These are phyloP conservation scores for Populus hybrid DNA, from an alignment of 441 rosid genomes.

Conservation along the genomic window DNA sequence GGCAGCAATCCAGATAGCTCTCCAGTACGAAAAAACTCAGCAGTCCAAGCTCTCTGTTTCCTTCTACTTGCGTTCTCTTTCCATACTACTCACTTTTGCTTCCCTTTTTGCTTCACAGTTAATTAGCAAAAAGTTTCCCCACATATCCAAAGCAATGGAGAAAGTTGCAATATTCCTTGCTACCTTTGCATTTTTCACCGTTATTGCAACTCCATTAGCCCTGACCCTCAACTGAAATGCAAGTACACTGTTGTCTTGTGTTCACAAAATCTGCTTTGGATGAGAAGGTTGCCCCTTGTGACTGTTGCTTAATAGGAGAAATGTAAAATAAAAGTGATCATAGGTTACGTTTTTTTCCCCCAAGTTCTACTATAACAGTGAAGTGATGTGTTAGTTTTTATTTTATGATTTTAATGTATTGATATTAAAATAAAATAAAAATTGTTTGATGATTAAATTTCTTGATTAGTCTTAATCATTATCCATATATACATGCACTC, in stretches of 20 bases:
- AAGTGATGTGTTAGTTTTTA: no score
- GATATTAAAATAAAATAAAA: no score
- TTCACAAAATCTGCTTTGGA: background rate
- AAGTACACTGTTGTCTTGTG: background rate
- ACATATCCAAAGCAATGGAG: background rate
- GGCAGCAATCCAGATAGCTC: background rate
- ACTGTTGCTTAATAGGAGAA: background rate
- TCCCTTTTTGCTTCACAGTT: background rate
- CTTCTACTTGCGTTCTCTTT: background rate
- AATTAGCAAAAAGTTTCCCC: background rate
- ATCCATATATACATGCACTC: no score
- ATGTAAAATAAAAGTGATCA: background rate
- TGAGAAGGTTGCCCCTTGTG: background rate
- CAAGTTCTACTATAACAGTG: no score
- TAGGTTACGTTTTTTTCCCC: no score
- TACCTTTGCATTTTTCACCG: background rate
- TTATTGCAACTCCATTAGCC: background rate
- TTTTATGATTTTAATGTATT: no score
- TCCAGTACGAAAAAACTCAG: background rate
- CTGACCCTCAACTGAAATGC: background rate
- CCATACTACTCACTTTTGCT: background rate
- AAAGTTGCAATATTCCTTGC: background rate
- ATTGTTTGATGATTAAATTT: no score
- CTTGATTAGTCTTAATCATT: background rate
- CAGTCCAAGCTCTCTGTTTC: background rate